Percentiles rank a stretch among this genome's conserved stretches.
phyloP scores from a whole-genome alignment of 1,139 yeast species.

The Suhomyces panamericanus region DNA sequence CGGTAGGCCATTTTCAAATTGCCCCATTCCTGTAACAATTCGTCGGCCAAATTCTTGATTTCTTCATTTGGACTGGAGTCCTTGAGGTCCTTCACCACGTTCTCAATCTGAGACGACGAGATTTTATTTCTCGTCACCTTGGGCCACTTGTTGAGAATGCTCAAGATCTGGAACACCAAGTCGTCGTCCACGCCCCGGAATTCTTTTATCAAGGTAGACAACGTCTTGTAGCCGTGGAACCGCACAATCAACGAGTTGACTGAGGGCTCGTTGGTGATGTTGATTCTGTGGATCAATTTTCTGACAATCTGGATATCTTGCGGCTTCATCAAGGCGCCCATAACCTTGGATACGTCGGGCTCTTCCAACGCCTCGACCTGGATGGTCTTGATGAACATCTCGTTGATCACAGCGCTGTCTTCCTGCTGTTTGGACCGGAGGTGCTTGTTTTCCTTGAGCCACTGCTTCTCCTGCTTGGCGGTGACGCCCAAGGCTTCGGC shows the following conservation, averaged over 20 bases:
- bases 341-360: constrained; percentile 72
- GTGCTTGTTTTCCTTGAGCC: constrained; percentile 61
- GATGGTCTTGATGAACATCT: constrained; percentile 61
- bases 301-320: constrained; percentile 67
- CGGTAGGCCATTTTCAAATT: constrained; percentile 77
- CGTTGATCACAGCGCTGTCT: constrained; percentile 62
- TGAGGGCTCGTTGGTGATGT: constrained; percentile 53
- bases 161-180: constrained; percentile 49
- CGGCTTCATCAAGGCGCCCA: constrained; percentile 78
- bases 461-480: constrained; percentile 56
- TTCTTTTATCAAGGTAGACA: constrained; percentile 56
- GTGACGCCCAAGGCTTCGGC: constrained; percentile 86
- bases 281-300: constrained; percentile 68
- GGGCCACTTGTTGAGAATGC: constrained; percentile 73
- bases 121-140: constrained; percentile 78
- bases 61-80: constrained; percentile 30
- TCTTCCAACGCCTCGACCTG: constrained; percentile 53
- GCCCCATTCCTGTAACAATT: constrained; percentile 69
- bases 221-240: constrained; percentile 85
- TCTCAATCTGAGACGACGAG: constrained; percentile 74
- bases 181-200: constrained; percentile 33
- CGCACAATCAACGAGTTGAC: constrained; percentile 64
- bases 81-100: constrained; percentile 52
- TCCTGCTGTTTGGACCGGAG: constrained; percentile 48
- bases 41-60: constrained; percentile 38